Conservation (phyloP, 1,139 yeast genomes). For the Lodderomyces metapsilosis region DNA sequence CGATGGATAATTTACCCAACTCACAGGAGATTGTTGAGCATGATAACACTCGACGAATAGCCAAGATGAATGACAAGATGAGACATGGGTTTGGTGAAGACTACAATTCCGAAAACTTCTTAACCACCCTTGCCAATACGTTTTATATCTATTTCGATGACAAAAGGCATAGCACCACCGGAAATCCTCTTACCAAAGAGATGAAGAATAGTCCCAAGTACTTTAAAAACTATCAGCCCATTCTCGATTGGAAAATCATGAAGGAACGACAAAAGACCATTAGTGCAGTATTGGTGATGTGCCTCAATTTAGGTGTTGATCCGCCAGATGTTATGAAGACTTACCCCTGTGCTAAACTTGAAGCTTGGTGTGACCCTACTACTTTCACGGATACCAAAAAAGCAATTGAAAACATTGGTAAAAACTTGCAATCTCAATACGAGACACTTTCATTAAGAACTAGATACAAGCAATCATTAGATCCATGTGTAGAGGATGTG, state of each 20-base stretch:
- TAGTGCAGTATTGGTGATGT: constrained; percentile 88
- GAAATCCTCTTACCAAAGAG: constrained; percentile 70
- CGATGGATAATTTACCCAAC: neutral
- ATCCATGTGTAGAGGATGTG: constrained; percentile 95
- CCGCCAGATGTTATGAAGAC: constrained; percentile 97
- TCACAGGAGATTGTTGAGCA: constrained; percentile 21
- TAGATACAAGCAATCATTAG: constrained; percentile 84
- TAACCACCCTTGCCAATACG: constrained; percentile 62
- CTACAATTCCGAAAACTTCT: constrained; percentile 59
- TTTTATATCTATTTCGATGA: constrained; percentile 83
- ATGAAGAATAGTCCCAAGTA: constrained; percentile 45
- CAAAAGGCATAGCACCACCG: constrained; percentile 88
- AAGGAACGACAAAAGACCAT: constrained; percentile 91
- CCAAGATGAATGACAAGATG: constrained; percentile 53
- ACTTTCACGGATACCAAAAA: constrained; percentile 83
- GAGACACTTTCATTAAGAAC: constrained; percentile 87
- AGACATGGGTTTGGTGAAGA: constrained; percentile 85
- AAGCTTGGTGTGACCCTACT: constrained; percentile 92
- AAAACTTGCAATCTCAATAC: constrained; percentile 81
- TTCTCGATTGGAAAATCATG: constrained; percentile 87
- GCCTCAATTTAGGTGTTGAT: constrained; percentile 91
- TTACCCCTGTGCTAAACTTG: constrained; percentile 88
- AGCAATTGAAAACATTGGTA: constrained; percentile 90
- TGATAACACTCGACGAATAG: constrained; percentile 24
- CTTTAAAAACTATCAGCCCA: constrained; percentile 60